Evolutionary conservation across 345 rosid genomes (phyloP).

Genomic region (Clarkia xantiana): DNA sequence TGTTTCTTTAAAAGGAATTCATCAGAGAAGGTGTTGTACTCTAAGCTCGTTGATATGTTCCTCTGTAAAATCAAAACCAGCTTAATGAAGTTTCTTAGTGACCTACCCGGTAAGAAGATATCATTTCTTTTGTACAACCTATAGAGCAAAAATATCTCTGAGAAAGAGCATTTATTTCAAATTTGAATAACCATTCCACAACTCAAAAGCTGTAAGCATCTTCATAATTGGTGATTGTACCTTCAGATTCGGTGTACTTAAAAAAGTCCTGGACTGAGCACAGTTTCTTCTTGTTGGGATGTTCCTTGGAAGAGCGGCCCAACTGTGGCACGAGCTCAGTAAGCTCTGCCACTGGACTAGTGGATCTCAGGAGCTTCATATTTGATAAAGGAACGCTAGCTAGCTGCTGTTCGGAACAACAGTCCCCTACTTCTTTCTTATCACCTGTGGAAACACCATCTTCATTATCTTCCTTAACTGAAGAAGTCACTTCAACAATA

Average conservation of each 20-base stretch:
- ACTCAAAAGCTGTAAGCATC: not conserved
- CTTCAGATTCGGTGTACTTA: conserved; percentile 95
- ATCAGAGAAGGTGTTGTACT: too few species aligned
- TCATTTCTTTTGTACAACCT: too few species aligned
- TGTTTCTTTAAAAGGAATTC: too few species aligned
- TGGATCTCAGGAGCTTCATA: conserved; percentile 76
- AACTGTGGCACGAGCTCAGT: conserved; percentile 75
- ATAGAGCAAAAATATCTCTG: too few species aligned
- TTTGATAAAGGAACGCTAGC: conserved; percentile 85
- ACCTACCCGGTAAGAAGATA: too few species aligned
- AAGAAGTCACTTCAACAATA: conserved; percentile 56
- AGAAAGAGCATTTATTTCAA: too few species aligned
- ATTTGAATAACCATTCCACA: not conserved
- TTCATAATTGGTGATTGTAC: conserved; percentile 23
- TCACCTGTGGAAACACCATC: conserved; percentile 26
- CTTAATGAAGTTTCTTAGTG: too few species aligned
- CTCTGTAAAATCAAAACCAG: too few species aligned
- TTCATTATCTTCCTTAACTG: conserved; percentile 43
- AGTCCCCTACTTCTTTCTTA: conserved; percentile 37
- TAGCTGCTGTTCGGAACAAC: conserved; percentile 48
- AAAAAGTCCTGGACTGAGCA: conserved; percentile 96
- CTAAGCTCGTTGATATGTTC: too few species aligned
- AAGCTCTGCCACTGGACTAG: conserved; percentile 64
- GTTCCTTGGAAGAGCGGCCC: conserved; percentile 64
- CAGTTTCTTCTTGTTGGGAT: conserved; percentile 92